phyloP scores from a whole-genome alignment of 306 rosid genomes.

The Heteromeles arbutifolia region DNA sequence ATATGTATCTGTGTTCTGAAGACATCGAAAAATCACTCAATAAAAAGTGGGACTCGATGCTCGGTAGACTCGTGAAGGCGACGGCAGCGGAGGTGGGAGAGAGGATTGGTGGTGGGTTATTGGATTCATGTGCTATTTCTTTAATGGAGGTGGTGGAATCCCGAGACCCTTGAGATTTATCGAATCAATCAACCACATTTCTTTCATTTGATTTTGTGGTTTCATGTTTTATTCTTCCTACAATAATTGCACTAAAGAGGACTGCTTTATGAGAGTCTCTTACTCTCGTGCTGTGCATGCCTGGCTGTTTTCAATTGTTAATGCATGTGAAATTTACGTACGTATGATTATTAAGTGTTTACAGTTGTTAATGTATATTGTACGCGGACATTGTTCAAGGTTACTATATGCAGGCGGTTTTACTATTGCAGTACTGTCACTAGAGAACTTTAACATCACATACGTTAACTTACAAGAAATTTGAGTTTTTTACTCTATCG shows the following conservation, averaged over 20 bases:
- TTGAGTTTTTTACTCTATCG: background rate
- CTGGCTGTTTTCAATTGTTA: too few relatives aligned
- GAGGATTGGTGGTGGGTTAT: constrained; percentile 23
- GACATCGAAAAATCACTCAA: too few relatives aligned
- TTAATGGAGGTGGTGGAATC: constrained; percentile 2
- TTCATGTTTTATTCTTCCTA: background rate
- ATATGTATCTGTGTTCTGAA: rapidly evolving
- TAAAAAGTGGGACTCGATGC: constrained; percentile 1
- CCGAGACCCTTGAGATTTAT: constrained; percentile 7
- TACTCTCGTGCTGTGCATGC: too few relatives aligned
- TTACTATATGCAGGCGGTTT: too few relatives aligned
- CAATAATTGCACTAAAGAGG: background rate
- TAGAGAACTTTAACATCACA: background rate
- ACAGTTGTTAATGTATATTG: too few relatives aligned
- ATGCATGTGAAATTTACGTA: too few relatives aligned
- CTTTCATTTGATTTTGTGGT: background rate
- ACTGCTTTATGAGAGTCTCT: too few relatives aligned
- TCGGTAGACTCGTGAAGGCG: constrained; percentile 76
- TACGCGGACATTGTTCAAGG: too few relatives aligned
- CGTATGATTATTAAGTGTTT: too few relatives aligned
- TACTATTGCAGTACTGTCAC: background rate
- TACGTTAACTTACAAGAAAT: too few relatives aligned
- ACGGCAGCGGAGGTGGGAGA: constrained; percentile 47
- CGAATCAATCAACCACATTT: background rate
- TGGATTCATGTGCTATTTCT: constrained; percentile 37